Evolutionary conservation across 257 asterid species (phyloP).

Genomic region (Capsicum pubescens): DNA sequence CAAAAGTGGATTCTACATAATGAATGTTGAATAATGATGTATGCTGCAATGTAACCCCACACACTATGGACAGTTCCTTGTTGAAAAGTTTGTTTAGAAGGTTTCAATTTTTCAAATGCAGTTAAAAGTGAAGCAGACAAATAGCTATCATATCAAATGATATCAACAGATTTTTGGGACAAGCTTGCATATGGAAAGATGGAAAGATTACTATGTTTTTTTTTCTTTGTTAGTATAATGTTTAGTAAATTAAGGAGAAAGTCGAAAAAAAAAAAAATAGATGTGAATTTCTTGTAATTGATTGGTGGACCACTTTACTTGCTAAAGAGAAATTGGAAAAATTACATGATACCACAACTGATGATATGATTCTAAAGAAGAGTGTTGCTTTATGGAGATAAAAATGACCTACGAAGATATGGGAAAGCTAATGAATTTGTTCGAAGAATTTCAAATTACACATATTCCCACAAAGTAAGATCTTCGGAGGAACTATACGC

Average conservation of each 20-base stretch:
- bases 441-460: too few species aligned
- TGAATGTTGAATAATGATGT: background rate
- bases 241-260: background rate
- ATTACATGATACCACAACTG: too few species aligned
- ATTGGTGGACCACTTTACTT: background rate
- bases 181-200: slow-evolving; percentile 3
- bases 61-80: background rate
- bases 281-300: background rate
- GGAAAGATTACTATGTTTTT: background rate
- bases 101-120: background rate
- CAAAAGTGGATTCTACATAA: slow-evolving; percentile 22
- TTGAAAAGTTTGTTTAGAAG: background rate
- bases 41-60: background rate
- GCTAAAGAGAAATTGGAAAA: background rate
- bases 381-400: too few species aligned
- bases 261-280: background rate
- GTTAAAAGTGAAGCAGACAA: background rate
- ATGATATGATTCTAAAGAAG: too few species aligned
- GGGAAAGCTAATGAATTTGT: too few species aligned
- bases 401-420: too few species aligned
- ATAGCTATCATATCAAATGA: slow-evolving; percentile 22
- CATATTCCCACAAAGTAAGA: too few species aligned
- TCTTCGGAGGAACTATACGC: too few species aligned
- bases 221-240: background rate
- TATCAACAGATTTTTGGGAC: background rate